Base-by-base conservation (phyloP, 2,329 filamentous ascomycete species). In the Aureobasidium lini region DNA sequence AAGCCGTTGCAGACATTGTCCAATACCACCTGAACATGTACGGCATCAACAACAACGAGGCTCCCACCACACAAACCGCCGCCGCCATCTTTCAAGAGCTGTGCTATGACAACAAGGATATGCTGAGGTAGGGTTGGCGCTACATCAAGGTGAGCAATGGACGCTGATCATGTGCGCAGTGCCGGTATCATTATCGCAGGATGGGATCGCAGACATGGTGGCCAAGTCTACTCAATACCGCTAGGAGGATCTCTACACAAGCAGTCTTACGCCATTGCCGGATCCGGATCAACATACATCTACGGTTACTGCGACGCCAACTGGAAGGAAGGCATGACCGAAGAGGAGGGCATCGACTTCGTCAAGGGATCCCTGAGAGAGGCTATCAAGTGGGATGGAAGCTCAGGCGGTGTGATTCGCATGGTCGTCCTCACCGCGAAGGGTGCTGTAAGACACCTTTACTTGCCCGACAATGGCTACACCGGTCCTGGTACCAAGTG, bases 381-480 rank as follows among this genome's bases (percentile, higher is more conserved):
- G 81, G 94, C 94, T 15, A 97, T 99, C 82, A 96, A 96, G 78
- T 99, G 94, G 94, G 94, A 99, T 73, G 94, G 94, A 64, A 96
- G 92, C 79, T 97, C 94, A 3, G 94, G 94, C 66, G 94, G 94
- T 78, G 94, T 99, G 62, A 99, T 99, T 70, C 86, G 94, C 67
- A 90, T 99, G 89, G 93, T 97, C 63, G 94, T 99, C 61, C 78
- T 99, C 76, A 99, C 93, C 63, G 86, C 85, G 69, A 85, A 88
- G 71, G 94, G 94, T 37, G 92, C 93, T 6, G 86, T 94, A 76
- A 85, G 94, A 77, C 94, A 97, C 79, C 77, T 99, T 72, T 99
- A 97, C 75, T 82, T 99, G 70, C 94, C 94, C 44, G 93, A 99
- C 78, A 89, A 88, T 70, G 85, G 87, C 69, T 99, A 99, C 78